phyloP scores from a whole-genome alignment of 1,139 yeast species.

The Zygosaccharomyces sapae region DNA sequence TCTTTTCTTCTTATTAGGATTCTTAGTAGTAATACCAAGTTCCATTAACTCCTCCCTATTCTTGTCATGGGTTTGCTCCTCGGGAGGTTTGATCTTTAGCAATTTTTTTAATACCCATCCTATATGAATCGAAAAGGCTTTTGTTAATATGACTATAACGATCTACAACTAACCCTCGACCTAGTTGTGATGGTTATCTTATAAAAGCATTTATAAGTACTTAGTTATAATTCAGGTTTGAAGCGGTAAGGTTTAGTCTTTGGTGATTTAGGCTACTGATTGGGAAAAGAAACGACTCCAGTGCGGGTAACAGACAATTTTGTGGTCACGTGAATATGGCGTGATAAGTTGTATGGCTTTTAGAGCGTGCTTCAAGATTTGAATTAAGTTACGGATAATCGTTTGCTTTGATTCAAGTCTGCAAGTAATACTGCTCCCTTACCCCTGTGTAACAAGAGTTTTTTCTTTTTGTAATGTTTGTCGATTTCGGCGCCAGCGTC shows the following conservation, averaged over 20 bases:
- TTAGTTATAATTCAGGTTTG: neutral
- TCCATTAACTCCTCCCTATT: conserved; percentile 49
- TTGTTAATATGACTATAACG: neutral
- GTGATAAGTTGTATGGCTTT: neutral
- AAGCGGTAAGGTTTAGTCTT: conserved; percentile 2
- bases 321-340: neutral
- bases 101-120: conserved; percentile 43
- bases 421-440: no score
- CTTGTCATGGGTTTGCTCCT: conserved; percentile 59
- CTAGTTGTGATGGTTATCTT: neutral
- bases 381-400: no score
- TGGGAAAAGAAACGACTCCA: conserved; percentile 2
- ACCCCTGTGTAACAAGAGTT: no score
- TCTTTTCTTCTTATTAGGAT: conserved; percentile 40
- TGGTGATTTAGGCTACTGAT: conserved; percentile 2
- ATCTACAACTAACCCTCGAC: neutral
- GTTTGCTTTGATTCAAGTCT: no score
- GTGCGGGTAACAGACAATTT: conserved; percentile 1
- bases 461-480: neutral
- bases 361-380: no score
- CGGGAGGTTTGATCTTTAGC: conserved; percentile 51
- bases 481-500: neutral
- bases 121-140: neutral
- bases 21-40: conserved; percentile 51
- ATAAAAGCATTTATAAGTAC: neutral